Evolutionary conservation across 2,329 filamentous ascomycete genomes (phyloP).

Genomic region (Fusarium sp.): DNA sequence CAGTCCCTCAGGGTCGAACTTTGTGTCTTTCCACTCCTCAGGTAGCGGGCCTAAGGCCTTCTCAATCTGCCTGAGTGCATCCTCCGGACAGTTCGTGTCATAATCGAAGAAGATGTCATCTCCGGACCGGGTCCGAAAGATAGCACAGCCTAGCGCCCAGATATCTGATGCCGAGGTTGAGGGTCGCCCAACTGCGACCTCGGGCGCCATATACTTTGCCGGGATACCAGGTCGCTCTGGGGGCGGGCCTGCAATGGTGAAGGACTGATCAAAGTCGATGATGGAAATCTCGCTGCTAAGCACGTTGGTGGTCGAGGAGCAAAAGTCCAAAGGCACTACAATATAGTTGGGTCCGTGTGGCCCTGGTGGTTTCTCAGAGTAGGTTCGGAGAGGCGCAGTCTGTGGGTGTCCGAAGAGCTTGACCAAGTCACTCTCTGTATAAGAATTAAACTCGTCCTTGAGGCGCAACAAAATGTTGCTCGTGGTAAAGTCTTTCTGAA

Average conservation of each 20-base stretch:
- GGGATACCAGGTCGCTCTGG: constrained; percentile 7
- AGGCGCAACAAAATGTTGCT: constrained; percentile 38
- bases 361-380: constrained; percentile 34
- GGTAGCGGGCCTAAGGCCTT: background rate
- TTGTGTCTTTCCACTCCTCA: background rate
- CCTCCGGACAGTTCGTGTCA: background rate
- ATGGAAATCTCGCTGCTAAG: constrained; percentile 35
- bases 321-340: constrained; percentile 39
- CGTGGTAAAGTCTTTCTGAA: constrained; percentile 34
- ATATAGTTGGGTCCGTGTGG: constrained; percentile 45
- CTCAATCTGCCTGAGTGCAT: background rate
- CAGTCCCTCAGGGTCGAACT: constrained; percentile 6
- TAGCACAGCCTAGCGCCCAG: constrained; percentile 3
- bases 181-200: constrained; percentile 37
- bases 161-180: background rate
- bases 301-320: constrained; percentile 27
- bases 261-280: constrained; percentile 44
- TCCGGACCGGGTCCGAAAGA: background rate
- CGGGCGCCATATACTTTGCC: constrained; percentile 38
- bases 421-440: constrained; percentile 22
- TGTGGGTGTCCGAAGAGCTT: constrained; percentile 30
- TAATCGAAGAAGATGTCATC: background rate
- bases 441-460: constrained; percentile 5
- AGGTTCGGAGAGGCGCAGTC: constrained; percentile 25
- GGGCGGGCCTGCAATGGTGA: constrained; percentile 37